Percentiles rank a stretch among this genome's conserved stretches.
Conservation (phyloP, 345 rosid species). For the Moringa oleifera region DNA sequence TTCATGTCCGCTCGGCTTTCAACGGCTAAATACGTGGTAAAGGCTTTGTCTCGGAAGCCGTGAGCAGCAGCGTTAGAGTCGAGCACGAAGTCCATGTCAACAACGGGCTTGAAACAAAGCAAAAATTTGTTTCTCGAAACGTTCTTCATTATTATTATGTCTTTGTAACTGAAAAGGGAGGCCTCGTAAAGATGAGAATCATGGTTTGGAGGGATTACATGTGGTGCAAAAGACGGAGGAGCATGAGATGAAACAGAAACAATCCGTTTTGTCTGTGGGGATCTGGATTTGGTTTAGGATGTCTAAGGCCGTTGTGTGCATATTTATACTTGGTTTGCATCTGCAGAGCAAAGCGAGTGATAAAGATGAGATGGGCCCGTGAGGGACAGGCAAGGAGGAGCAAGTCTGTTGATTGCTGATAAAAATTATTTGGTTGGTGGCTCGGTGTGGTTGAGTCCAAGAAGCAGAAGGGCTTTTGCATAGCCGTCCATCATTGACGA, state of each 20-base stretch:
- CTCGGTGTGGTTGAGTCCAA: neutral
- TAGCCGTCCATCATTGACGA: constrained; percentile 6
- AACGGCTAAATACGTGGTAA: neutral
- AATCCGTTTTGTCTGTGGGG: neutral
- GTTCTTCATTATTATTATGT: constrained; percentile 19
- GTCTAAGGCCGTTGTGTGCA: neutral
- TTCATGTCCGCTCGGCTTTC: neutral
- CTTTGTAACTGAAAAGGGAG: neutral
- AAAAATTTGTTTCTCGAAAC: constrained; percentile 33
- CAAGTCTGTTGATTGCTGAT: no score
- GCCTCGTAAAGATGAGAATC: neutral
- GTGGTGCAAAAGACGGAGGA: constrained; percentile 4
- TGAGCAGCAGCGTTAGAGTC: constrained; percentile 9
- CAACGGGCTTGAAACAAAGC: constrained; percentile 43
- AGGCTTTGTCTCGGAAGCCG: neutral
- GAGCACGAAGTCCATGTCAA: constrained; percentile 26
- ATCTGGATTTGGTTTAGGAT: neutral
- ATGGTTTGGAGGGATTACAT: neutral
- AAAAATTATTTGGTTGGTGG: no score
- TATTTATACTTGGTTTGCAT: neutral
- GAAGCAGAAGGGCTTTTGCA: neutral
- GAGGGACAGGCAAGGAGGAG: constrained; percentile 1
- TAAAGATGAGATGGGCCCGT: neutral
- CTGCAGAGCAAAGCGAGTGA: neutral
- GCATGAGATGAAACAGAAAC: constrained; percentile 3